Conservation (phyloP, 495 filamentous ascomycete genomes). For the Annulohypoxylon moriforme region DNA sequence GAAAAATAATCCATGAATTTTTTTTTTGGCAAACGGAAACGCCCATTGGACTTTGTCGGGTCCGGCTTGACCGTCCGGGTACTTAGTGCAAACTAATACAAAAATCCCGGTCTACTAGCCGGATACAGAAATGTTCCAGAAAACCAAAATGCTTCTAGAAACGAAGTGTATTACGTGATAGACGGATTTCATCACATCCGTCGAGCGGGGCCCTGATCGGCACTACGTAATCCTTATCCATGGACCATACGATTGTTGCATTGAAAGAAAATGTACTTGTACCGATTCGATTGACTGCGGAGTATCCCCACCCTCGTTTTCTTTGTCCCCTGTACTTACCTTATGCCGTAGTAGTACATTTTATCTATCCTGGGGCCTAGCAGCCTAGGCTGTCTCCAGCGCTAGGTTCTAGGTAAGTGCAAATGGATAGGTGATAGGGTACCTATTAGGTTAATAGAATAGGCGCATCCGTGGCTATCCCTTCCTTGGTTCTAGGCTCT, state of each 20-base stretch:
- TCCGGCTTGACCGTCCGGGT: constrained; percentile 42
- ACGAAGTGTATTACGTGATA: constrained; percentile 15
- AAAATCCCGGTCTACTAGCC: constrained; percentile 20
- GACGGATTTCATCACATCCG: constrained; percentile 22
- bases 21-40: constrained; percentile 18
- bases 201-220: constrained; percentile 20
- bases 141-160: constrained; percentile 45
- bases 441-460: no score
- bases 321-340: constrained; percentile 6
- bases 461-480: constrained; percentile 8
- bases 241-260: constrained; percentile 8
- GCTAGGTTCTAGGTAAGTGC: not conserved
- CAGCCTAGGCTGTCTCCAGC: no score
- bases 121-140: constrained; percentile 43
- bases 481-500: not conserved
- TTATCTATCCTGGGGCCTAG: no score
- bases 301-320: constrained; percentile 16
- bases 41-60: constrained; percentile 29
- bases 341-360: not conserved
- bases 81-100: constrained; percentile 10
- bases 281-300: constrained; percentile 21
- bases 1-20: constrained; percentile 13
- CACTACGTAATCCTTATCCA: constrained; percentile 41
- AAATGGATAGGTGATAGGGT: not conserved
- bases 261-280: constrained; percentile 8